Percentiles rank a stretch among this genome's conserved stretches.
These are phyloP conservation scores for Aspergillus novofumigatus DNA, from an alignment of 2,329 filamentous ascomycete genomes.

Conservation along the genomic window DNA sequence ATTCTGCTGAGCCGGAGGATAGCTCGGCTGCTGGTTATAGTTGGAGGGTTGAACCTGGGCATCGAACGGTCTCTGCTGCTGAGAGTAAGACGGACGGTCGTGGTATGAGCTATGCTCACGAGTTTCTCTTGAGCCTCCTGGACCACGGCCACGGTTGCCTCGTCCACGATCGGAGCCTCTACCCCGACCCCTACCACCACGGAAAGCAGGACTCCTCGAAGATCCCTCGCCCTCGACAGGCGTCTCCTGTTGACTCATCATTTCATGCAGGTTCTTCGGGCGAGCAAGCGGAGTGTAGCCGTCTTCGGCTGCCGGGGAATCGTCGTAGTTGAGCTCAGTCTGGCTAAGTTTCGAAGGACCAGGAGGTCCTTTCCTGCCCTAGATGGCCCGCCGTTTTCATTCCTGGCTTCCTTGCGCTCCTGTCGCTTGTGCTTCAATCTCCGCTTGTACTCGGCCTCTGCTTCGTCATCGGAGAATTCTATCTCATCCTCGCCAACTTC, in stretches of 20 bases:
- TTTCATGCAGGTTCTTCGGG: slow-evolving; percentile 58
- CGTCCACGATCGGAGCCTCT: slow-evolving; percentile 37
- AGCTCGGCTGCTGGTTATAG: slow-evolving; percentile 15
- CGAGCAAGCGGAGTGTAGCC: slow-evolving; percentile 66
- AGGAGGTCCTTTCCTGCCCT: slow-evolving; percentile 32
- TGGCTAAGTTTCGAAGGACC: slow-evolving; percentile 38
- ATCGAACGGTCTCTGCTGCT: slow-evolving; percentile 12
- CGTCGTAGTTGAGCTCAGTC: slow-evolving; percentile 61
- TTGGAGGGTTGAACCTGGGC: slow-evolving; percentile 21
- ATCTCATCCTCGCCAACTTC: slow-evolving; percentile 80
- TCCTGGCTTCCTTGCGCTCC: slow-evolving; percentile 49
- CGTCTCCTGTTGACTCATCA: slow-evolving; percentile 41
- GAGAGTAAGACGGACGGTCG: slow-evolving; percentile 25
- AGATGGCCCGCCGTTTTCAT: slow-evolving; percentile 37
- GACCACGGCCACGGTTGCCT: slow-evolving; percentile 11
- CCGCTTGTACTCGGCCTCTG: slow-evolving; percentile 77
- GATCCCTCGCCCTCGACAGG: slow-evolving; percentile 31
- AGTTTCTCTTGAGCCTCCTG: slow-evolving; percentile 26
- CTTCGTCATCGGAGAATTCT: slow-evolving; percentile 96
- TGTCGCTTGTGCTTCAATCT: slow-evolving; percentile 63
- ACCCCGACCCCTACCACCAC: slow-evolving; percentile 48
- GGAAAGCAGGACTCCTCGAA: slow-evolving; percentile 36
- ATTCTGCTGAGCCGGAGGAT: slow-evolving; percentile 16
- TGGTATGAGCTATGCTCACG: slow-evolving; percentile 22
- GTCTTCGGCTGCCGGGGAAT: slow-evolving; percentile 48